phyloP scores from a whole-genome alignment of 1,139 yeast species.

The Yarrowia galli region DNA sequence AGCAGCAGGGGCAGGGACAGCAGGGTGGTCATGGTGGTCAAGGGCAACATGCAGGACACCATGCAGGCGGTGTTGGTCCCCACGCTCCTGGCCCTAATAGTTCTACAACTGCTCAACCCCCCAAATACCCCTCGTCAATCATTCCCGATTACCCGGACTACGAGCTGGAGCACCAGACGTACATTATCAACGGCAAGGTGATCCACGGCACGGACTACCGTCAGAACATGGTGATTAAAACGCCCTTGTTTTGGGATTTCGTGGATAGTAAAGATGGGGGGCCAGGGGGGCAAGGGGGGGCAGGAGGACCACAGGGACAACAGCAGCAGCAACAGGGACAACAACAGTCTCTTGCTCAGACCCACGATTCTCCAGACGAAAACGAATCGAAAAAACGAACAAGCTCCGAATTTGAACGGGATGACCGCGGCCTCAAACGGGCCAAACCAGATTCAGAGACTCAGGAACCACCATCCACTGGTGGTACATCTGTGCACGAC shows the following conservation, averaged over 20 bases:
- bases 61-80: no score
- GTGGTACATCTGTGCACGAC: no score
- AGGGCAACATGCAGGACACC: no score
- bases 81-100: no score
- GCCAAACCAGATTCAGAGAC: background rate
- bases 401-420: slow-evolving; percentile 10
- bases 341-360: no score
- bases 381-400: slow-evolving; percentile 20
- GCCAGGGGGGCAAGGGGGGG: no score
- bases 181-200: slow-evolving; percentile 37
- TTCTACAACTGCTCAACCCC: background rate
- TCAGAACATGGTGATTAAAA: slow-evolving; percentile 37
- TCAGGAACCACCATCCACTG: no score
- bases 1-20: slow-evolving; percentile 2
- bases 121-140: slow-evolving; percentile 29
- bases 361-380: slow-evolving; percentile 12
- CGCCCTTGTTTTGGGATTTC: slow-evolving; percentile 37
- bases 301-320: slow-evolving; percentile 15
- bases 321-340: background rate
- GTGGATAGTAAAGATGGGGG: slow-evolving; percentile 7
- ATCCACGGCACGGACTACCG: slow-evolving; percentile 34
- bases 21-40: no score
- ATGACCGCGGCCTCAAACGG: slow-evolving; percentile 18
- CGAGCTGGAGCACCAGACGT: slow-evolving; percentile 37
- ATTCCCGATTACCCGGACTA: slow-evolving; percentile 35